Evolutionary conservation across 768 basidiomycete genomes (phyloP).

Genomic region (Leccinum pellstonianum): DNA sequence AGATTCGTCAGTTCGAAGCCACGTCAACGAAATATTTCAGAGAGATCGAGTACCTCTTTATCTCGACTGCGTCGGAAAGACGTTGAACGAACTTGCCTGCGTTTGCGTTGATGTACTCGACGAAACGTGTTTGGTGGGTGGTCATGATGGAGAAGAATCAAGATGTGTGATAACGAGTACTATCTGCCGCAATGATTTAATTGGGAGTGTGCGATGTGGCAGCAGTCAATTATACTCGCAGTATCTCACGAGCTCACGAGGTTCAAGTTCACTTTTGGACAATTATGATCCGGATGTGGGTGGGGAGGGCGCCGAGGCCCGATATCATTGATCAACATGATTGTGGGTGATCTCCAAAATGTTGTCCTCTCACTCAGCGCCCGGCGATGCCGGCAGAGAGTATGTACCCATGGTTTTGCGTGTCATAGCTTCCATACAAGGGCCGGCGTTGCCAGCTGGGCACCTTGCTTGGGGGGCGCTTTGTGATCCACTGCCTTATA

Average conservation of each 20-base stretch:
- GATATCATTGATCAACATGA: neutral
- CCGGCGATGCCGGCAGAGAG: too few species aligned
- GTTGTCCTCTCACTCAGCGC: too few species aligned
- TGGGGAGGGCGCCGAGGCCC: neutral
- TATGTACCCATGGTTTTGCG: too few species aligned
- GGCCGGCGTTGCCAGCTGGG: too few species aligned
- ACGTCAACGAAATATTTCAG: neutral
- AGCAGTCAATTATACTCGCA: neutral
- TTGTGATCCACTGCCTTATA: too few species aligned
- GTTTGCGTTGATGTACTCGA: slow-evolving; percentile 63
- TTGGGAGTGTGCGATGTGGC: neutral
- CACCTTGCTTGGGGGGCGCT: too few species aligned
- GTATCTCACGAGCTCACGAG: neutral
- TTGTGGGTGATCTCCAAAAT: too few species aligned
- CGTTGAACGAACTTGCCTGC: slow-evolving; percentile 73
- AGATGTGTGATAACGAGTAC: neutral
- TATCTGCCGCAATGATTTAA: neutral
- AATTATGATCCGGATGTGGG: neutral
- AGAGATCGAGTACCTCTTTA: slow-evolving; percentile 57
- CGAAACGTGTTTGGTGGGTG: slow-evolving; percentile 34
- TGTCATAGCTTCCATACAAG: neutral
- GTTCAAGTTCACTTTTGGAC: slow-evolving; percentile 4
- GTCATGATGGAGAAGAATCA: slow-evolving; percentile 30
- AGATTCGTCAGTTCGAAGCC: neutral
- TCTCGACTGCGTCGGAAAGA: slow-evolving; percentile 78